A percentile compares a stretch with the other conserved stretches of the same genome.
These are phyloP conservation scores for Hericium erinaceus DNA, from an alignment of 768 basidiomycete species.

Conservation along the genomic window DNA sequence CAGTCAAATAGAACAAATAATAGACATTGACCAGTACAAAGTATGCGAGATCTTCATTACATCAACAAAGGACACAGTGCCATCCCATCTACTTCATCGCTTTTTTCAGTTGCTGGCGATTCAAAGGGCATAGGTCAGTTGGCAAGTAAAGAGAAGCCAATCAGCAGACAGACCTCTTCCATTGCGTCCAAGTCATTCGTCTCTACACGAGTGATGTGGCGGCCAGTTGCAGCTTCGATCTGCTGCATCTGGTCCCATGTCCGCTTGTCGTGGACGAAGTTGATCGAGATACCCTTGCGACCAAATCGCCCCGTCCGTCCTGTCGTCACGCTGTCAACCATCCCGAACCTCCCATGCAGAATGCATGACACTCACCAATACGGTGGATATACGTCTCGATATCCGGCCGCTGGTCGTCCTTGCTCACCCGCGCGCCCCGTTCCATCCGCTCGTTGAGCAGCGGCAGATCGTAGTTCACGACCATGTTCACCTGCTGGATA, in stretches of 20 bases:
- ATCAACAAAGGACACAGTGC: too few species aligned
- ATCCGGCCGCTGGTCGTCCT: conserved; percentile 59
- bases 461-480: conserved; percentile 98
- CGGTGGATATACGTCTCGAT: conserved; percentile 97
- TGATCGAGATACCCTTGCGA: conserved; percentile 92
- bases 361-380: conserved; percentile 57
- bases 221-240: conserved; percentile 74
- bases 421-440: conserved; percentile 21
- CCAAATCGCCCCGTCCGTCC: conserved; percentile 98
- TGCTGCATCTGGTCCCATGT: conserved; percentile 87
- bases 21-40: too few species aligned
- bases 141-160: not conserved
- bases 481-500: conserved; percentile 98
- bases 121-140: not conserved
- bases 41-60: too few species aligned
- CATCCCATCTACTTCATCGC: conserved; percentile 47
- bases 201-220: conserved; percentile 76
- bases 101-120: conserved; percentile 68
- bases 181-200: conserved; percentile 88
- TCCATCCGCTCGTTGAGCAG: conserved; percentile 63
- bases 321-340: conserved; percentile 22
- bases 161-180: conserved; percentile 59
- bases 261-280: conserved; percentile 87
- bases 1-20: too few species aligned
- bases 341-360: not conserved